These are phyloP conservation scores for Bipolaris cookei DNA, from an alignment of 2,329 filamentous ascomycete species.

Conservation along the genomic window DNA sequence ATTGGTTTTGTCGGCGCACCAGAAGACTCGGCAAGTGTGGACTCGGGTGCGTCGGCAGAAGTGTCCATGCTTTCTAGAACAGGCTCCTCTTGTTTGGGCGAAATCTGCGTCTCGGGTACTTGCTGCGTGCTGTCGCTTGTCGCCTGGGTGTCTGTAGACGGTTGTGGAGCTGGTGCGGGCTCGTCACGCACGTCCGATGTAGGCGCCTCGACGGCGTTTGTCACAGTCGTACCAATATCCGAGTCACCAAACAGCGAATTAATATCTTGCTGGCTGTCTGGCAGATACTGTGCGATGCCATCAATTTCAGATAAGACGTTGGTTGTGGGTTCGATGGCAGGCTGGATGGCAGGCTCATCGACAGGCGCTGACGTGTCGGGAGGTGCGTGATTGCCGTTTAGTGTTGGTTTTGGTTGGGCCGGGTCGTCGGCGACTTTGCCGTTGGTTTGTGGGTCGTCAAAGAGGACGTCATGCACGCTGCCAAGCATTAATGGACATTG, in stretches of 20 bases:
- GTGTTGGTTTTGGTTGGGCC: constrained; percentile 32
- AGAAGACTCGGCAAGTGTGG: constrained; percentile 18
- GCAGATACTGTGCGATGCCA: constrained; percentile 52
- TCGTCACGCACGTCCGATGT: constrained; percentile 47
- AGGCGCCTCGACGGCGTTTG: constrained; percentile 52
- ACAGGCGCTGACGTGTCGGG: constrained; percentile 32
- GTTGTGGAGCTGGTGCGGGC: constrained; percentile 19
- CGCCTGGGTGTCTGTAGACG: constrained; percentile 25
- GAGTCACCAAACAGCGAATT: constrained; percentile 50
- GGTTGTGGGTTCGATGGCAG: constrained; percentile 48
- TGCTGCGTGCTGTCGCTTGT: constrained; percentile 37
- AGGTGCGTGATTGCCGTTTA: constrained; percentile 41
- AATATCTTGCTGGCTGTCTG: constrained; percentile 48
- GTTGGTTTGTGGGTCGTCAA: constrained; percentile 40
- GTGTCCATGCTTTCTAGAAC: constrained; percentile 39
- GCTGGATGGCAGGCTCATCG: constrained; percentile 24
- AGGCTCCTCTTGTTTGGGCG: constrained; percentile 20
- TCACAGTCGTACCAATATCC: constrained; percentile 37
- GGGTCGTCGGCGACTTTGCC: constrained; percentile 24
- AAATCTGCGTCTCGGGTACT: constrained; percentile 40
- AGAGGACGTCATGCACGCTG: constrained; percentile 46
- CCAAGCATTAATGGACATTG: constrained; percentile 20
- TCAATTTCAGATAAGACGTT: constrained; percentile 54
- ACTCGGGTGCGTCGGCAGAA: constrained; percentile 24
- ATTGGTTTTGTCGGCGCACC: constrained; percentile 43